phyloP scores from a whole-genome alignment of 768 basidiomycete genomes.

The Gymnopilus junonius region DNA sequence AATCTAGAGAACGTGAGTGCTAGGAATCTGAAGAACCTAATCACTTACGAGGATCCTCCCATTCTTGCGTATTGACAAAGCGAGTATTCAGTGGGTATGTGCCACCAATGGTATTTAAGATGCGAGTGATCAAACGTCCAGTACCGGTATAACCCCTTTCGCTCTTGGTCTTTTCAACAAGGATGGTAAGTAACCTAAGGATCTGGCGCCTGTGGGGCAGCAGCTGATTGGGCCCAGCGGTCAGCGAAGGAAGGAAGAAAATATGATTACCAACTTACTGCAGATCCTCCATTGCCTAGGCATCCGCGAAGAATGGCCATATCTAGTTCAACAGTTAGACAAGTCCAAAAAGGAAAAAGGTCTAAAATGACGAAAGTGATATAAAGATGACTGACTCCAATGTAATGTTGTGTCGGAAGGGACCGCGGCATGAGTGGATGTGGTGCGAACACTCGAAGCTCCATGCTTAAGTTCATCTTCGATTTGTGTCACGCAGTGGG shows the following conservation, averaged over 20 bases:
- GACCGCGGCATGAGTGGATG: conserved; percentile 71
- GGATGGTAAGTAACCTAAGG: conserved; percentile 60
- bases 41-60: conserved; percentile 72
- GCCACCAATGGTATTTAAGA: conserved; percentile 74
- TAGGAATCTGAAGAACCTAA: not conserved
- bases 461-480: conserved; percentile 88
- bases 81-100: conserved; percentile 79
- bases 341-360: not conserved
- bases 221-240: conserved; percentile 45
- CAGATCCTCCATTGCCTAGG: conserved; percentile 72
- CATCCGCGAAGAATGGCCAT: conserved; percentile 83
- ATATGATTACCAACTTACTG: conserved; percentile 44
- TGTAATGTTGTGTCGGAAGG: conserved; percentile 90
- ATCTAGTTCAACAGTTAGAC: conserved; percentile 46
- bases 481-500: conserved; percentile 76
- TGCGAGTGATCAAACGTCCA: conserved; percentile 75
- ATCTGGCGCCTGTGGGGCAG: conserved; percentile 71
- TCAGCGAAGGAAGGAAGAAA: not conserved
- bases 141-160: conserved; percentile 88
- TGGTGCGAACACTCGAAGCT: conserved; percentile 84
- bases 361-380: not conserved
- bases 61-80: conserved; percentile 83
- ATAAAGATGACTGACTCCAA: conserved; percentile 68
- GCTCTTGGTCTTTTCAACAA: conserved; percentile 81
- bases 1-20: conserved; percentile 44